These are phyloP conservation scores for Chiua sp. DNA, from an alignment of 1,284 basidiomycete species.

Conservation along the genomic window DNA sequence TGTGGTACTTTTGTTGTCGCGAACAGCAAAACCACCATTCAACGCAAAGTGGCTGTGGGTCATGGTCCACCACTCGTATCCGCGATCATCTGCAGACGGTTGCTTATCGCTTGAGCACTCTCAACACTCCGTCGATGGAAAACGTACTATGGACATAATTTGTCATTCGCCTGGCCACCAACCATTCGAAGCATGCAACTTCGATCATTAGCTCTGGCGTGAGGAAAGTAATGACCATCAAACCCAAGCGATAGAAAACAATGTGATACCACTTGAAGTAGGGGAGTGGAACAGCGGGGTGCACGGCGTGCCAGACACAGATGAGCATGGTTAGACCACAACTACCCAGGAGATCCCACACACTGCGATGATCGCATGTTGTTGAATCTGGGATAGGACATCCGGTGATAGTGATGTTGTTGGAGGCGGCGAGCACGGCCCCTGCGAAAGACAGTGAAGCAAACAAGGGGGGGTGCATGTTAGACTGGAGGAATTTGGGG, in stretches of 20 bases:
- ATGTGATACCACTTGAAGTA: neutral
- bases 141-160: neutral
- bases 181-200: conserved; percentile 33
- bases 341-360: neutral
- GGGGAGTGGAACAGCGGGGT: conserved; percentile 38
- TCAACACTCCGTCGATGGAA: neutral
- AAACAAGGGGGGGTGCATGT: neutral
- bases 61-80: conserved; percentile 17
- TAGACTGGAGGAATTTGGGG: neutral
- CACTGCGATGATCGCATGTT: neutral
- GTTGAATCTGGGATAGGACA: neutral
- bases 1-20: neutral
- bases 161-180: conserved; percentile 12
- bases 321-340: conserved; percentile 27
- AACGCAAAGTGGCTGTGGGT: conserved; percentile 32
- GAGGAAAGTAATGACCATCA: conserved; percentile 31
- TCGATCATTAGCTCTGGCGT: conserved; percentile 23
- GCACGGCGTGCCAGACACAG: conserved; percentile 41
- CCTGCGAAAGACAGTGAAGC: neutral
- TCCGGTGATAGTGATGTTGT: neutral
- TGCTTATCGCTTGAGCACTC: neutral
- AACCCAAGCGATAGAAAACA: conserved; percentile 8
- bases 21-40: conserved; percentile 35
- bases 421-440: neutral
- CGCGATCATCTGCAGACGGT: conserved; percentile 5